Evolutionary conservation across 2,329 filamentous ascomycete species (phyloP).

Genomic region (Tolypocladium paradoxum): DNA sequence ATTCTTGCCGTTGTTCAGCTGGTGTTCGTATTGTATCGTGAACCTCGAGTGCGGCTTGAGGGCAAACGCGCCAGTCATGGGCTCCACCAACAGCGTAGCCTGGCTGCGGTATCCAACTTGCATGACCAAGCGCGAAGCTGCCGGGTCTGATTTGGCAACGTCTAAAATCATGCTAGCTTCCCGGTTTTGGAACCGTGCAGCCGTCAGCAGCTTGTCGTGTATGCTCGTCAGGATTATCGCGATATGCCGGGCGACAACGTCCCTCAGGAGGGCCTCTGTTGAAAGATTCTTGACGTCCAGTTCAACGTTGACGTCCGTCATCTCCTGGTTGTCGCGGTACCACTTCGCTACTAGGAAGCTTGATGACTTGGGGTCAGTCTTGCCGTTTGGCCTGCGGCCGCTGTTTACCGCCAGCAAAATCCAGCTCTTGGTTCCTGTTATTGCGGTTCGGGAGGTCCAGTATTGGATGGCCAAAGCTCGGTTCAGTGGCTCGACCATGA

Average conservation of each 20-base stretch:
- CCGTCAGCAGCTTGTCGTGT: conserved; percentile 46
- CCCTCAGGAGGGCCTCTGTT: conserved; percentile 61
- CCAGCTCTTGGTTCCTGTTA: conserved; percentile 69
- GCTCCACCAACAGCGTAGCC: conserved; percentile 58
- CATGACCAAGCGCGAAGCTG: conserved; percentile 56
- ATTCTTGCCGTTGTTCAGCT: conserved; percentile 50
- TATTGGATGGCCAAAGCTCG: conserved; percentile 82
- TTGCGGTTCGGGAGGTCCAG: conserved; percentile 54
- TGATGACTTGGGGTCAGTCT: conserved; percentile 29
- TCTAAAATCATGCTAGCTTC: conserved; percentile 48
- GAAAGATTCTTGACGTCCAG: conserved; percentile 60
- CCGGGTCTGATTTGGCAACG: conserved; percentile 50
- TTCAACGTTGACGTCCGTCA: conserved; percentile 54
- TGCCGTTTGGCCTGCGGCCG: conserved; percentile 36
- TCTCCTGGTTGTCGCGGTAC: conserved; percentile 74
- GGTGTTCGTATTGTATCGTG: conserved; percentile 47
- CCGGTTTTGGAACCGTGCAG: conserved; percentile 49
- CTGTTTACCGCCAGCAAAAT: conserved; percentile 75
- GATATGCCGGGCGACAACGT: conserved; percentile 65
- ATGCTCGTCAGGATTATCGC: conserved; percentile 60
- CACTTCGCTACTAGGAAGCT: conserved; percentile 59
- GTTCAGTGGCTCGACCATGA: conserved; percentile 70
- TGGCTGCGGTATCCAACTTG: conserved; percentile 55
- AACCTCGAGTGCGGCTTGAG: conserved; percentile 54
- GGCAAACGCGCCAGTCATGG: conserved; percentile 65